Percentiles rank a stretch among this genome's conserved stretches.
Evolutionary conservation across 192 early-diverging fungal genomes (phyloP).

Genomic region (Funneliformis mosseae): DNA sequence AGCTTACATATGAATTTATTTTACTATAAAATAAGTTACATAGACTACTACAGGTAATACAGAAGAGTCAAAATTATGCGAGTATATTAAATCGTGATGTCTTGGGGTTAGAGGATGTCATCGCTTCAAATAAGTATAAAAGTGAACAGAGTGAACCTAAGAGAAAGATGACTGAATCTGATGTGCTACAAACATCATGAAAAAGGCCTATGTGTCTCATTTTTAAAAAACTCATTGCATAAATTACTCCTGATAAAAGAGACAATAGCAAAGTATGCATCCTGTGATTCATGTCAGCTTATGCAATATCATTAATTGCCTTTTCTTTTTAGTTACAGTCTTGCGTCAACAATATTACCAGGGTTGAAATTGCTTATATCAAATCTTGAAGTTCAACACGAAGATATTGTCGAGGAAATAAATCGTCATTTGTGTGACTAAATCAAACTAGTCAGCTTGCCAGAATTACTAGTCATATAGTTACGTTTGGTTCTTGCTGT

Average conservation of each 20-base stretch:
- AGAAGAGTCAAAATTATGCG: constrained; percentile 11
- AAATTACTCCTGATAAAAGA: not conserved
- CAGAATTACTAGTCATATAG: not conserved
- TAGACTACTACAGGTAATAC: constrained; percentile 22
- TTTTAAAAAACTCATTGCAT: not conserved
- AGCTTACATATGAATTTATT: constrained; percentile 6
- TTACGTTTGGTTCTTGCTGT: constrained; percentile 20
- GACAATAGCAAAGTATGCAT: constrained; percentile 11
- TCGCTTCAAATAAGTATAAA: constrained; percentile 21
- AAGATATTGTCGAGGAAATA: constrained; percentile 1
- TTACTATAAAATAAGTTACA: constrained; percentile 25
- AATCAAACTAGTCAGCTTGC: constrained; percentile 20
- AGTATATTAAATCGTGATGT: constrained; percentile 16
- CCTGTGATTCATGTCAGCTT: not conserved
- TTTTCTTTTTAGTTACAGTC: constrained; percentile 6
- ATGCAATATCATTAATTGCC: constrained; percentile 17
- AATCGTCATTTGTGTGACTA: constrained; percentile 3
- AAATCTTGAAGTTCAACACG: constrained; percentile 6
- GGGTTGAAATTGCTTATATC: constrained; percentile 19
- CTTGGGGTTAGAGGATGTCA: constrained; percentile 9
- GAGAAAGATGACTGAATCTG: constrained; percentile 10
- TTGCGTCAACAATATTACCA: not conserved
- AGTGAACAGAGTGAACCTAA: not conserved
- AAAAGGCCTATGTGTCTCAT: not conserved
- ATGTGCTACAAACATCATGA: not conserved